Percentiles rank a stretch among this genome's conserved stretches.
Conservation (phyloP, 139 green algal genomes). For the Diplosphaera chodatii region DNA sequence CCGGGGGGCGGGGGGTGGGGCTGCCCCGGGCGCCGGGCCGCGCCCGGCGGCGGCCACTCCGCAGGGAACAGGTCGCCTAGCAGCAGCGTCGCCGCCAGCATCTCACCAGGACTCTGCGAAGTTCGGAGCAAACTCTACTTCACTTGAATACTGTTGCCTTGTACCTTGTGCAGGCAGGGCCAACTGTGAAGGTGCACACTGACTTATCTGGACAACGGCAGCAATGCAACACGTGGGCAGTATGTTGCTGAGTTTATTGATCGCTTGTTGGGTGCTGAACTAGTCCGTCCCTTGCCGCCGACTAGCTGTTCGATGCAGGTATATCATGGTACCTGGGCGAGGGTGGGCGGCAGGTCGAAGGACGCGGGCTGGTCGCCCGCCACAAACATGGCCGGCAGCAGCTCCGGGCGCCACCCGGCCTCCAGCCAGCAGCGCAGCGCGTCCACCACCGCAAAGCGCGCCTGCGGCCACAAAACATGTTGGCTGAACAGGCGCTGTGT, state of each 20-base stretch:
- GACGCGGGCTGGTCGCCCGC: conserved; percentile 7
- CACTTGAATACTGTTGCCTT: too few species aligned
- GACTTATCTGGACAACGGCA: too few species aligned
- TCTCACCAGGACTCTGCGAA: conserved; percentile 15
- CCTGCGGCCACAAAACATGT: conserved; percentile 4
- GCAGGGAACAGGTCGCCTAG: conserved; percentile 56
- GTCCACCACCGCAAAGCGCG: conserved; percentile 31
- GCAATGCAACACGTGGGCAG: too few species aligned
- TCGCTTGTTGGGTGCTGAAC: too few species aligned
- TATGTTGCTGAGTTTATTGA: too few species aligned
- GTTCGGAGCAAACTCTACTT: too few species aligned
- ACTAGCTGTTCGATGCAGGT: too few species aligned
- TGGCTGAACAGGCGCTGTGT: too few species aligned
- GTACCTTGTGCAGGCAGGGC: too few species aligned
- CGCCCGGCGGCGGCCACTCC: conserved; percentile 47
- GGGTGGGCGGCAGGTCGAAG: background rate
- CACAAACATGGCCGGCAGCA: conserved; percentile 38
- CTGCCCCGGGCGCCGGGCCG: background rate
- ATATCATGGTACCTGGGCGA: background rate
- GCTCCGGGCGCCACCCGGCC: conserved; percentile 27
- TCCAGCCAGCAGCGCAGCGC: conserved; percentile 45
- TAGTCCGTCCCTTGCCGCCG: too few species aligned
- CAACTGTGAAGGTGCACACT: too few species aligned
- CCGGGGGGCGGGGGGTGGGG: conserved; percentile 36
- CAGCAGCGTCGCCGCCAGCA: conserved; percentile 34